Percentiles rank a stretch among this genome's conserved stretches.
phyloP scores from a whole-genome alignment of 441 rosid genomes.

The Pelargonium exstipulatum region DNA sequence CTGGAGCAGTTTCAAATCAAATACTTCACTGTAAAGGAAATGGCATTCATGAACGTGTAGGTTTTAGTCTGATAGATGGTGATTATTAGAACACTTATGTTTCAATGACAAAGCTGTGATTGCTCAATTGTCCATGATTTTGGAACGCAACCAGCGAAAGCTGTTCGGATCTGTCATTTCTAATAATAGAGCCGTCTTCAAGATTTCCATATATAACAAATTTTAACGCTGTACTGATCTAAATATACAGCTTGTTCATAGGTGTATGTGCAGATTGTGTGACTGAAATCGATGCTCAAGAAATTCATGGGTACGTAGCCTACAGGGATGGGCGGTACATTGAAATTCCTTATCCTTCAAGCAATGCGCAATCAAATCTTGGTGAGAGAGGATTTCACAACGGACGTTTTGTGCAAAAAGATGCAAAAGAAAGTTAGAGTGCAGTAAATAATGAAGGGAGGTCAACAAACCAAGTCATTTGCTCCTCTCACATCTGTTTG shows the following conservation, averaged over 20 bases:
- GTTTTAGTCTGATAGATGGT: background rate
- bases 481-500: constrained; percentile 14
- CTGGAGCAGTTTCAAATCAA: background rate
- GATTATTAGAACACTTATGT: background rate
- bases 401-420: constrained; percentile 18
- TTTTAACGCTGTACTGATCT: too few species aligned
- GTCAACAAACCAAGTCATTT: constrained; percentile 12
- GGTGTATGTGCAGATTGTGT: constrained; percentile 4
- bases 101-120: background rate
- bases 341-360: constrained; percentile 16
- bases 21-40: background rate
- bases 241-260: too few species aligned
- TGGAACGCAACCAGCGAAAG: background rate
- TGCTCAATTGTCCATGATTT: background rate
- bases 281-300: constrained; percentile 12
- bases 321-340: constrained; percentile 18
- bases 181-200: too few species aligned
- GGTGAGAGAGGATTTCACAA: constrained; percentile 24
- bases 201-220: too few species aligned
- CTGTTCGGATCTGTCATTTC: too few species aligned
- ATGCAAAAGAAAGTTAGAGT: constrained; percentile 24
- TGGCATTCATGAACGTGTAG: background rate
- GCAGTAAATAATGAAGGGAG: constrained; percentile 19
- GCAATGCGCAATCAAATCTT: constrained; percentile 16
- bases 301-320: constrained; percentile 18